Percentiles rank a stretch among this genome's conserved stretches.
Evolutionary conservation across 148 eudicot species (phyloP).

Genomic region (Amaranthus cruentus): DNA sequence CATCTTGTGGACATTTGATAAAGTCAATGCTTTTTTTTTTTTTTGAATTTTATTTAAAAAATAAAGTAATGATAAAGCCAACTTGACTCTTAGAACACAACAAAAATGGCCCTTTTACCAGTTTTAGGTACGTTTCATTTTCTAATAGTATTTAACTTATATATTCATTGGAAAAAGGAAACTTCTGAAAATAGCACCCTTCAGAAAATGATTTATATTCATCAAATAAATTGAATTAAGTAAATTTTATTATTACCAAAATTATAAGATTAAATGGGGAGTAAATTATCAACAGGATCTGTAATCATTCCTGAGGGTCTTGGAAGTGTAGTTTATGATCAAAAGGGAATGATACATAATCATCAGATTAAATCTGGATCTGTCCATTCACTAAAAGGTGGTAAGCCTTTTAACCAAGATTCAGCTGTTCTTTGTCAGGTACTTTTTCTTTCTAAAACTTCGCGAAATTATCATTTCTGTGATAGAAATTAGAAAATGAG

Average conservation of each 20-base stretch:
- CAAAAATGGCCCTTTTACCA: conserved; percentile 5
- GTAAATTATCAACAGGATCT: conserved; percentile 15
- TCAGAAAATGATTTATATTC: not conserved
- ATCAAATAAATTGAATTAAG: too few relatives aligned
- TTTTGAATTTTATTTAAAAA: not conserved
- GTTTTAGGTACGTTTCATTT: not conserved
- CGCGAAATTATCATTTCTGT: too few relatives aligned
- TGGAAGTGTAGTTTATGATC: conserved; percentile 25
- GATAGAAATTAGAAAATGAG: too few relatives aligned
- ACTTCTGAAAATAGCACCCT: conserved; percentile 15
- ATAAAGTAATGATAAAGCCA: conserved; percentile 10
- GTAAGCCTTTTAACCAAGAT: conserved; percentile 28
- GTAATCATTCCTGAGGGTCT: conserved; percentile 21
- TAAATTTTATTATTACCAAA: not conserved
- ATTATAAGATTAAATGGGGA: conserved; percentile 15
- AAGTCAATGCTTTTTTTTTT: not conserved
- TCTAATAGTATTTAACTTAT: not conserved
- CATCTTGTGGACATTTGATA: not conserved
- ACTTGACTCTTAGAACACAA: conserved; percentile 9
- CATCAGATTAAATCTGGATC: conserved; percentile 6
- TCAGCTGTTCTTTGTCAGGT: conserved; percentile 26
- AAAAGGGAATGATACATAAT: not conserved
- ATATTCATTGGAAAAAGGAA: not conserved
- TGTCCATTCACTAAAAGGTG: conserved; percentile 18
- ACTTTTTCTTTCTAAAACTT: not conserved